Conservation (phyloP, 2,329 filamentous ascomycete species). For the Graphilbum ipis-grandicollis region DNA sequence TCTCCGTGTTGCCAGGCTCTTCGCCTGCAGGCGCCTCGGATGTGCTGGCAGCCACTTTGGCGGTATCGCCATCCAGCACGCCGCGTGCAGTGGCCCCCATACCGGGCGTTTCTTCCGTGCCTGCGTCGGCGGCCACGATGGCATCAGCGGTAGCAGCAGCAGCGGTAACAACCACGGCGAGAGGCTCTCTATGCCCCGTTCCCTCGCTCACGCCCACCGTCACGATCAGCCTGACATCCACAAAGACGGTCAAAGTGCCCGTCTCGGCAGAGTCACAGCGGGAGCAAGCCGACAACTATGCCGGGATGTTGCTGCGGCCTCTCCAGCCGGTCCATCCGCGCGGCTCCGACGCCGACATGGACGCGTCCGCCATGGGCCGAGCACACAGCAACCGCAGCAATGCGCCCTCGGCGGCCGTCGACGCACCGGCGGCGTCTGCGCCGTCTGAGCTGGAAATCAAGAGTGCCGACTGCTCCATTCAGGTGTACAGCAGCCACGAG, state of each 20-base stretch:
- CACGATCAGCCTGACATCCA: slow-evolving; percentile 20
- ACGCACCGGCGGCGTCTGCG: too few species aligned
- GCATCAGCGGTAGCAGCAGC: too few species aligned
- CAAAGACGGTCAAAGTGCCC: slow-evolving; percentile 16
- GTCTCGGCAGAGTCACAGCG: neutral
- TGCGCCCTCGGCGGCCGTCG: neutral
- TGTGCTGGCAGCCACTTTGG: neutral
- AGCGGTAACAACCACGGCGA: too few species aligned
- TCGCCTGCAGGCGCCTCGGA: neutral
- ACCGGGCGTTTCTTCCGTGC: neutral
- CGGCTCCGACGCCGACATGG: too few species aligned
- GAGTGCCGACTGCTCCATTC: slow-evolving; percentile 25
- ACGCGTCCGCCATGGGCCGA: too few species aligned
- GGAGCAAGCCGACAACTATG: neutral
- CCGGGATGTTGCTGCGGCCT: too few species aligned
- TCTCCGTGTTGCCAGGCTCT: neutral
- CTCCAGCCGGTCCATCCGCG: too few species aligned
- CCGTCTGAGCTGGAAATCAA: slow-evolving; percentile 10
- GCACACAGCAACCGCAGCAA: neutral
- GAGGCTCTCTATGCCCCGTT: slow-evolving; percentile 5
- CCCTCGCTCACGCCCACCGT: slow-evolving; percentile 9
- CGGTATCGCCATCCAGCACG: neutral
- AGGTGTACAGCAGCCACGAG: slow-evolving; percentile 27
- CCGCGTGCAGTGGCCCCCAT: neutral
- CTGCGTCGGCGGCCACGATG: neutral